These are phyloP conservation scores for Aspergillus tubingensis DNA, from an alignment of 2,329 filamentous ascomycete species.

Conservation along the genomic window DNA sequence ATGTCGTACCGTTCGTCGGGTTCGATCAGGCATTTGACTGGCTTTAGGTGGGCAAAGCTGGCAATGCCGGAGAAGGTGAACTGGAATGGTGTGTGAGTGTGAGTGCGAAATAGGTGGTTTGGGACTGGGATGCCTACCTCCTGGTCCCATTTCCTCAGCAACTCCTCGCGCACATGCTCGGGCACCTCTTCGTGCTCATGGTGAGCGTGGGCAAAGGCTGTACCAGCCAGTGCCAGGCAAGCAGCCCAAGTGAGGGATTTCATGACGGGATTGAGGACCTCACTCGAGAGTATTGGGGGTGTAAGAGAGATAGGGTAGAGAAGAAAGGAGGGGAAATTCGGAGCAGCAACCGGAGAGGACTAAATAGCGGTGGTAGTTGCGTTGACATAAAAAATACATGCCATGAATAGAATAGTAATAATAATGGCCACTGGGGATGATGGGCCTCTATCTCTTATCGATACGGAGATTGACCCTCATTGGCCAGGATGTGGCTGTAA, in stretches of 20 bases:
- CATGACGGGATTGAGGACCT: conserved; percentile 21
- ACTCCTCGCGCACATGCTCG: conserved; percentile 43
- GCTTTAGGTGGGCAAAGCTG: conserved; percentile 70
- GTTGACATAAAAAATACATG: conserved; percentile 1
- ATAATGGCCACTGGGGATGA: neutral
- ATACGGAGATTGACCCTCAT: conserved; percentile 24
- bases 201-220: conserved; percentile 40
- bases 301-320: neutral
- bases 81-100: conserved; percentile 32
- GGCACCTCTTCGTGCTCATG: conserved; percentile 44
- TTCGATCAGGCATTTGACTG: conserved; percentile 69
- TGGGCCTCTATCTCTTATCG: conserved; percentile 18
- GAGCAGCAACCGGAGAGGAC: neutral
- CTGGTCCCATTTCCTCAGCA: conserved; percentile 51
- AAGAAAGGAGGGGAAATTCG: conserved; percentile 1
- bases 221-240: conserved; percentile 37
- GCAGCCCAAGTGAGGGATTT: conserved; percentile 30
- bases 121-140: conserved; percentile 37
- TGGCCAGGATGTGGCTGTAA: conserved; percentile 3
- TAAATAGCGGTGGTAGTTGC: conserved; percentile 11
- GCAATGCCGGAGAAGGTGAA: conserved; percentile 73
- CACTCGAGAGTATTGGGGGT: neutral
- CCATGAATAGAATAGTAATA: neutral
- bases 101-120: neutral
- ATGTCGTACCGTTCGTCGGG: conserved; percentile 68